Evolutionary conservation across 2,329 filamentous ascomycete species (phyloP).

Genomic region (Geosmithia putterillii): DNA sequence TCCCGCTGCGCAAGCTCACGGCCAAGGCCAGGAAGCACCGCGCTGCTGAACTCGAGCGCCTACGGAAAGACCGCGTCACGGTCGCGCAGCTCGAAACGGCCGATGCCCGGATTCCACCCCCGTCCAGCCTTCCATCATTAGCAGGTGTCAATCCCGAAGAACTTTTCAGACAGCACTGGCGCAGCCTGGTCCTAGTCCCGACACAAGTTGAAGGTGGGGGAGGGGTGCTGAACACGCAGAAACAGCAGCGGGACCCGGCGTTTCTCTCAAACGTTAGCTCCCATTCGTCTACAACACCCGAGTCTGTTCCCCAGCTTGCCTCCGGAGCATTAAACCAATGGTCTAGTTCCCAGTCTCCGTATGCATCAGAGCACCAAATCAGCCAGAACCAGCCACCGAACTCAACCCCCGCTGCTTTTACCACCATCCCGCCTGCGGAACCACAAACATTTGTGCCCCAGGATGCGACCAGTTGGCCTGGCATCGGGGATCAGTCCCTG

Average conservation of each 20-base stretch:
- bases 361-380: neutral
- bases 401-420: neutral
- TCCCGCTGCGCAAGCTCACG: conserved; percentile 26
- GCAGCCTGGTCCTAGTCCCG: conserved; percentile 10
- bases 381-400: neutral
- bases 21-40: conserved; percentile 23
- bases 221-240: neutral
- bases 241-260: neutral
- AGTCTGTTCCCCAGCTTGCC: neutral
- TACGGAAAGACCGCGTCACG: conserved; percentile 13
- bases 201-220: too few species aligned
- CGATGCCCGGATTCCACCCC: conserved; percentile 13
- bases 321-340: neutral
- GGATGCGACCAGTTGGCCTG: neutral
- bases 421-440: neutral
- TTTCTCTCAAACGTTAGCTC: neutral
- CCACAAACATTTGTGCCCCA: neutral
- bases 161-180: conserved; percentile 17
- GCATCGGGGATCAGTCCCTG: neutral
- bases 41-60: conserved; percentile 17
- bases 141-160: conserved; percentile 8
- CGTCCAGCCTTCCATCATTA: conserved; percentile 16
- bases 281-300: neutral
- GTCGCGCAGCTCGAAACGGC: conserved; percentile 14
- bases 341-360: neutral